Evolutionary conservation across 2,329 filamentous ascomycete species (phyloP).

Genomic region (Paecilomyces formosus): DNA sequence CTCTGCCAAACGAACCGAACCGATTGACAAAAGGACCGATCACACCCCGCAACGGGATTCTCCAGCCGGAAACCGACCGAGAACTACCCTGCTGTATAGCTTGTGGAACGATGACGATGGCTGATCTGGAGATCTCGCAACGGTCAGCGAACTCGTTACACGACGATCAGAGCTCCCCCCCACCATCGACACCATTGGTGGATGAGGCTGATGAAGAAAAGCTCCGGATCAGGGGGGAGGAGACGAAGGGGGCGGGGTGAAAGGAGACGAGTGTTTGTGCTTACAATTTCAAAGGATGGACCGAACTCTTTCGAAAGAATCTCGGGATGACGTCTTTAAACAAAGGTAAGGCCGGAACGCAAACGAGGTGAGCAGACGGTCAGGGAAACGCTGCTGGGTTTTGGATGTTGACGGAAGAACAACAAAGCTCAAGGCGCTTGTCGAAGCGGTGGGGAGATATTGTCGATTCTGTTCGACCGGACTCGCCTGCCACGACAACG

Average conservation of each 20-base stretch:
- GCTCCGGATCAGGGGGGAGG: background rate
- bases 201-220: background rate
- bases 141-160: conserved; percentile 10
- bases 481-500: conserved; percentile 9
- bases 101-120: conserved; percentile 3
- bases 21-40: conserved; percentile 16
- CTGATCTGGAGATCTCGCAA: conserved; percentile 15
- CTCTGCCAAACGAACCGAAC: conserved; percentile 12
- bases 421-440: background rate
- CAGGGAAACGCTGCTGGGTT: background rate
- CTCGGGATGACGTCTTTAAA: conserved; percentile 8
- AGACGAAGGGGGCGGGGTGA: background rate
- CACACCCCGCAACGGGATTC: conserved; percentile 17
- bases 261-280: background rate
- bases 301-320: conserved; percentile 1
- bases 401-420: conserved; percentile 6
- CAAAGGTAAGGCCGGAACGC: conserved; percentile 2
- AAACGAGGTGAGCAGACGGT: background rate
- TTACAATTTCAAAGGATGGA: conserved; percentile 3
- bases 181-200: background rate
- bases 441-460: background rate
- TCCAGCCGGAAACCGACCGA: conserved; percentile 20
- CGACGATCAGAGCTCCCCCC: background rate
- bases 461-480: background rate
- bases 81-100: conserved; percentile 2